Evolutionary conservation across 148 eudicot genomes (phyloP), one percentile per base, ranked within the genome.

Genomic region (Arbutus unedo): DNA sequence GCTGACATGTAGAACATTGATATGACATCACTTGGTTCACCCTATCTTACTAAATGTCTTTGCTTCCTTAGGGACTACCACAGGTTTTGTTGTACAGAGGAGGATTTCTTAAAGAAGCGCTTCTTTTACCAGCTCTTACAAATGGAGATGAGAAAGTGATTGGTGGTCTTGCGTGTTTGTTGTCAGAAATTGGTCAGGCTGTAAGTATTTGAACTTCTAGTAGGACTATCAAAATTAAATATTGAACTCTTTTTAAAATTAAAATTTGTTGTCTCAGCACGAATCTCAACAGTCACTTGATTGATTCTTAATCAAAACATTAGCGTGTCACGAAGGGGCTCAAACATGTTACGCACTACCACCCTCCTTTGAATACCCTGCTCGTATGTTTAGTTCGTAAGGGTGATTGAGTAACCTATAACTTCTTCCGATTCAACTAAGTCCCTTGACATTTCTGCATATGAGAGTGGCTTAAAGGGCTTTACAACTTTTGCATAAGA

Each of bases 111-210:
- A 94, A 92, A 88, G 97, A 96, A 86, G 94, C 64, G 82, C 92
- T 93, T 91, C 97, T 96, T 86, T 81, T 86, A 85, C 98, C 97
- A 82, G 98, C 99, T 82, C 91, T 96, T 88, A 77, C 87, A 77
- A 88, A 88, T 82, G 90, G 96, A 87, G 94, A 94, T 89, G 99
- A 93, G 87, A 91, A 91, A 88, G 89, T 89, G 71, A 86, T 96
- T 54, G 82, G 92, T 87, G 94, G 99, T 81, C 90, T 96, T 82
- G 95, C 97, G 41, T 94, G 94, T 86, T 89, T 96, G 89, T 88
- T 96, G 97, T 94, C 99, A 43, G 99, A 96, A 92, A 94, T 90
- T 89, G 99, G 99, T 82, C 99, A 96, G 87, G 95, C 99, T 66
- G 99, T 96, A 91, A 94, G 99, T 90, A 73, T 68, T 59, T 82